Base-by-base conservation (phyloP, 2,329 filamentous ascomycete genomes). In the Hypoxylon sp. region DNA sequence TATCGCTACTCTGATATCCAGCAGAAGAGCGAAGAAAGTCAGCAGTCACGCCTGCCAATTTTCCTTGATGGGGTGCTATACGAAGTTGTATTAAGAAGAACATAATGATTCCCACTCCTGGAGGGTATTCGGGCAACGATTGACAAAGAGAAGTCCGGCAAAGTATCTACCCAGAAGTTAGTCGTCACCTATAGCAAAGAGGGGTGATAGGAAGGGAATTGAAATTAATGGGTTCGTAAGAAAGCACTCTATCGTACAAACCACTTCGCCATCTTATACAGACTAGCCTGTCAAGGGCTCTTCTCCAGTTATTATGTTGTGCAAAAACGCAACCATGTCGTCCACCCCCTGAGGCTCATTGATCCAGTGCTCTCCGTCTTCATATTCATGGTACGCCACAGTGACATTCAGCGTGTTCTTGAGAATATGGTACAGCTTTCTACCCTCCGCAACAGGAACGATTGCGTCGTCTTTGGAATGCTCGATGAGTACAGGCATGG, bases 81-180 rank as follows among this genome's bases (percentile, higher is more conserved):
- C n/a, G n/a, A n/a, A n/a, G n/a, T n/a, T n/a, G n/a, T n/a, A n/a
- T n/a, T n/a, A n/a, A n/a, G n/a, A n/a, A n/a, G n/a, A n/a, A n/a
- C n/a, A n/a, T n/a, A n/a, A n/a, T n/a, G n/a, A n/a, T n/a, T n/a
- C n/a, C n/a, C n/a, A n/a, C n/a, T n/a, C n/a, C n/a, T n/a, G n/a
- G 66, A 68, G 13, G 37, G 50, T 3, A 44, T 71, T 5, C 69
- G 71, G 48, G 42, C 50, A 7, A 69, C 65, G 2, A 32, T 71
- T 7, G 65, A 70, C 27, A 5, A 44, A 11, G 49, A 41, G n/a
- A 54, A 49, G n/a, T 16, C 34, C 2, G 54, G 55, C 58, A 67
- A 67, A 3, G 66, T 75, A 2, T 74, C 71, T 43, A 71, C 66
- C 1, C 64, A 67, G 41, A 75, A 75, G 53, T 41, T 75, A 26